These are phyloP conservation scores for Picea mariana DNA, from an alignment of 83 land plant genomes.

Conservation along the genomic window DNA sequence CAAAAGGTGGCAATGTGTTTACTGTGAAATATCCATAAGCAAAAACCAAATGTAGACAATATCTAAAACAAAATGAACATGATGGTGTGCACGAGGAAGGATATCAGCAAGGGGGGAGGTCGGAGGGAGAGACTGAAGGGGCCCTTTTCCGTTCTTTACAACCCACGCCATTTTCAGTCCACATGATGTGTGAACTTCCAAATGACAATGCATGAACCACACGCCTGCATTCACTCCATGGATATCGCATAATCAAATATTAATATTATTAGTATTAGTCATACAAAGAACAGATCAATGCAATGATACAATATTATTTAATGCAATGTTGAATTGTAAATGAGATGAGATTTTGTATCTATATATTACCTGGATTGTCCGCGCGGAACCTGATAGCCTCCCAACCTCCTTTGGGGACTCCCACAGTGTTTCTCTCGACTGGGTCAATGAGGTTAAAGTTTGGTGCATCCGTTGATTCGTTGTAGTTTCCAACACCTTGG, in stretches of 20 bases:
- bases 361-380: constrained; percentile 27
- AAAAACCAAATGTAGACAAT: too few relatives aligned
- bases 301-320: neutral
- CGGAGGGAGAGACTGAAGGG: constrained; percentile 20
- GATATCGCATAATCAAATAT: too few relatives aligned
- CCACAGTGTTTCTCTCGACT: constrained; percentile 48
- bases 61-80: too few relatives aligned
- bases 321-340: neutral
- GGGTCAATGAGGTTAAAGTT: too few relatives aligned
- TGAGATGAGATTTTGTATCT: neutral
- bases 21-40: too few relatives aligned
- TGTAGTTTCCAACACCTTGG: too few relatives aligned
- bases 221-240: constrained; percentile 23
- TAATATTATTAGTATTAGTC: too few relatives aligned
- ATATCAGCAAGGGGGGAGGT: constrained; percentile 37
- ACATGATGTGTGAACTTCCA: constrained; percentile 28
- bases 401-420: constrained; percentile 52
- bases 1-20: too few relatives aligned
- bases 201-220: constrained; percentile 7
- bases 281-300: too few relatives aligned
- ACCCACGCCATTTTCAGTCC: constrained; percentile 34
- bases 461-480: too few relatives aligned
- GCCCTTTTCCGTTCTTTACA: constrained; percentile 25
- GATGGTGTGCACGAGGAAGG: neutral
- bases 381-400: constrained; percentile 41